phyloP scores from a whole-genome alignment of 2,329 filamentous ascomycete species.

The Penicillium frequentans region DNA sequence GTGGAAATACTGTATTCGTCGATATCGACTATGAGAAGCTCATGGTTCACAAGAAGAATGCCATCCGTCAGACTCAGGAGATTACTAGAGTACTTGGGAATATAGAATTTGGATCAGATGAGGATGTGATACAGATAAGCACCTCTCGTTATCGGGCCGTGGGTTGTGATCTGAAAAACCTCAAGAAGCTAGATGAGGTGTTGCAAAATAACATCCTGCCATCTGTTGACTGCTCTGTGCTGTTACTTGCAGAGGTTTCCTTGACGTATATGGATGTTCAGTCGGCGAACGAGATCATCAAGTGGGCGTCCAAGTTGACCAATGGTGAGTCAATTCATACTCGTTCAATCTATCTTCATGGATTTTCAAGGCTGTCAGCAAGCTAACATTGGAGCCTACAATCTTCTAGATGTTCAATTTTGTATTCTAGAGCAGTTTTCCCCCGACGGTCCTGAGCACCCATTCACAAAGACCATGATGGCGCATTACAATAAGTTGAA shows the following conservation, averaged over 20 bases:
- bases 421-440: constrained; percentile 85
- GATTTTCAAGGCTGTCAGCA: background rate
- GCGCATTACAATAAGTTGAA: constrained; percentile 78
- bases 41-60: constrained; percentile 68
- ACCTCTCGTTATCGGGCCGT: constrained; percentile 75
- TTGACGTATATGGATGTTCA: constrained; percentile 82
- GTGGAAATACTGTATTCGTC: constrained; percentile 65
- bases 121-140: constrained; percentile 53
- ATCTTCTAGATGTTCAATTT: constrained; percentile 63
- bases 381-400: background rate
- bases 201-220: constrained; percentile 61
- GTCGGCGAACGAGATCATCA: constrained; percentile 71
- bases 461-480: constrained; percentile 85
- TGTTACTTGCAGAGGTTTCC: constrained; percentile 88
- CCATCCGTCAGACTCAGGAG: constrained; percentile 64
- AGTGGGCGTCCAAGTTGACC: constrained; percentile 72
- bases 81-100: constrained; percentile 56
- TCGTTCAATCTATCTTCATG: background rate
- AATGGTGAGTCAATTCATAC: constrained; percentile 54
- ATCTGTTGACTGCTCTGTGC: constrained; percentile 56
- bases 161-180: constrained; percentile 75
- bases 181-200: constrained; percentile 59
- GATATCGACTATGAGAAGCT: constrained; percentile 85
- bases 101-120: constrained; percentile 36
- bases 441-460: constrained; percentile 73